Evolutionary conservation across 1,139 yeast genomes (phyloP), one percentile per base, ranked within the genome.

Genomic region (Saccharomyces hybrid): DNA sequence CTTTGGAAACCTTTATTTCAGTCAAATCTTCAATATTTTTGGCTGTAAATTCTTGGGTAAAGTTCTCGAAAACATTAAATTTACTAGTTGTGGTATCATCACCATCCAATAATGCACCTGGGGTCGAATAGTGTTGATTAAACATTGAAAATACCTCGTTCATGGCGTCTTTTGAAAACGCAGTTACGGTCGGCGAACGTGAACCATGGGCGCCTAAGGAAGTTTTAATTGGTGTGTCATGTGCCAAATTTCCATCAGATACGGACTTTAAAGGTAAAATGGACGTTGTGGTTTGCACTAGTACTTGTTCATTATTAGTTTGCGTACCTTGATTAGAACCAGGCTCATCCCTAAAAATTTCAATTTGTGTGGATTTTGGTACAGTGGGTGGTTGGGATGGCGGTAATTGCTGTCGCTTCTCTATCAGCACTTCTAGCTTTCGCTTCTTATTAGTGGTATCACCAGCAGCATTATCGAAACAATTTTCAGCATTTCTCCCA

Each of bases 131-230:
- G 52, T 64, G 60, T 60, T 80, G 83, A 64, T 86, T 88, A 66
- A 88, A 88, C 87, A 90, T 86, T 24, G 79, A 79, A 57, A 81
- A 75, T 0, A 90, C 84, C 62, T 89, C 96, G 53, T 82, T 81
- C 54, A 83, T 79, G 0, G 96, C 95, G 63, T 84, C 82, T 57
- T 82, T 82, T 0, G 96, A 85, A 66, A 79, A 84, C 67, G 85
- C 72, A 0, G 96, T 89, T 62, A 87, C 78, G 0, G 96, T 89
- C 0, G 96, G 96, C 0, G 89, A 83, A 11, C 73, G 71, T 9
- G 44, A 16, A 16, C 6, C 12, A 16, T 16, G 21, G 24, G 26
- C 12, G 11, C 24, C 21, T 38, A 38, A 12, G 4, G 26, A 38
- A 19, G 44, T 11, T 9, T 38, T 38, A 8, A 9, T 16, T 4